phyloP scores from a whole-genome alignment of 2,329 filamentous ascomycete genomes.

The Colletotrichum caudatum region DNA sequence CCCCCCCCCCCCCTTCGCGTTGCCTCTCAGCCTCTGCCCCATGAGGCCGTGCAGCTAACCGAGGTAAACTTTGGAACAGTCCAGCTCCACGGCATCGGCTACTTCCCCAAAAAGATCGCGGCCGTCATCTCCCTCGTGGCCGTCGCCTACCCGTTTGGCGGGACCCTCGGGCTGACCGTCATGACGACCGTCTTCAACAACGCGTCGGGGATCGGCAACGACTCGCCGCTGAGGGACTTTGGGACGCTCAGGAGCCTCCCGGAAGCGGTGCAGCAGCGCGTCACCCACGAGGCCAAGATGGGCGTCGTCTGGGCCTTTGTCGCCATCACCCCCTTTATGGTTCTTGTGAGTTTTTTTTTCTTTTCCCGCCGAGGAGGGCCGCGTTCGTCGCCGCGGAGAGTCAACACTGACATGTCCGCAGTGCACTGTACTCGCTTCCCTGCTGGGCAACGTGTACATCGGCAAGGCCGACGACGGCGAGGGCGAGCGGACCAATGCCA shows the following conservation, averaged over 20 bases:
- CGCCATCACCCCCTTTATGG: constrained; percentile 70
- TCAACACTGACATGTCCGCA: constrained; percentile 18
- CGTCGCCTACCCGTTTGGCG: constrained; percentile 72
- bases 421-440: constrained; percentile 47
- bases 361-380: neutral
- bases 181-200: constrained; percentile 80
- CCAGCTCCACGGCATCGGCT: constrained; percentile 71
- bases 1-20: neutral
- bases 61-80: constrained; percentile 45
- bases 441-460: constrained; percentile 52
- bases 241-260: constrained; percentile 52
- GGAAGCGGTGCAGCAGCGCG: constrained; percentile 48
- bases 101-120: constrained; percentile 69
- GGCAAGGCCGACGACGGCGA: constrained; percentile 45
- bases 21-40: too few relatives aligned
- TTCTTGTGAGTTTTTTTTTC: constrained; percentile 51
- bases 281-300: constrained; percentile 60
- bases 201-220: constrained; percentile 47
- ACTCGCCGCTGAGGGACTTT: constrained; percentile 51
- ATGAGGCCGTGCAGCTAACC: neutral
- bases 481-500: constrained; percentile 45
- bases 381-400: too few relatives aligned
- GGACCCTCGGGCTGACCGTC: constrained; percentile 73
- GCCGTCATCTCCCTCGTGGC: constrained; percentile 70
- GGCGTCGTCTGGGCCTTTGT: constrained; percentile 77